Conservation (phyloP, 129 eudicot genomes). For the sunflower (Helianthus annuus) region DNA sequence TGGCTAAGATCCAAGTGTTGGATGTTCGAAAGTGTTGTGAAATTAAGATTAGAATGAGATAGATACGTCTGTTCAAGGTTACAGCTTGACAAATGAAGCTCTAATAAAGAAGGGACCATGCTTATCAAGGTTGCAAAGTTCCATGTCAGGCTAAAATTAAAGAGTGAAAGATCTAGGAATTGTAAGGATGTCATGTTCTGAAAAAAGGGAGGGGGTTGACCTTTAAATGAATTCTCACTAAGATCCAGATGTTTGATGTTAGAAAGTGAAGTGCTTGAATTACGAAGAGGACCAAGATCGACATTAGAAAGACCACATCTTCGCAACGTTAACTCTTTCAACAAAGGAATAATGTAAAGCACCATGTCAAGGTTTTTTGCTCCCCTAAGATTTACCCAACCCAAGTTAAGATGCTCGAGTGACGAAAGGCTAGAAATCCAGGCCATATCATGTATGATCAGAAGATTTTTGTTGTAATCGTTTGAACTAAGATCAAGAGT, state of each 20-base stretch:
- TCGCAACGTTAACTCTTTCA: background rate
- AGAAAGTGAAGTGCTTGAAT: background rate
- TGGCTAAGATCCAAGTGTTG: background rate
- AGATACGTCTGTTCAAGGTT: background rate
- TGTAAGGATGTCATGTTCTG: constrained; percentile 1
- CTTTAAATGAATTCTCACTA: background rate
- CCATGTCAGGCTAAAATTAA: background rate
- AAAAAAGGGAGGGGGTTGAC: background rate
- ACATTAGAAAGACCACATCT: background rate
- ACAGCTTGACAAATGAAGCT: background rate
- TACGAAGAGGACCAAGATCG: background rate
- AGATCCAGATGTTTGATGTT: constrained; percentile 2
- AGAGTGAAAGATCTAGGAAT: background rate
- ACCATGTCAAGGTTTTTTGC: background rate
- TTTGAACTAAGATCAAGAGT: background rate
- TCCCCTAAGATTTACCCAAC: background rate
- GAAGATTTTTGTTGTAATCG: no score
- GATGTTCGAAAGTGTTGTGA: background rate
- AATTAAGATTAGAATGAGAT: background rate
- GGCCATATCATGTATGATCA: background rate
- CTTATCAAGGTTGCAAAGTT: background rate
- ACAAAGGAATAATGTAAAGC: constrained; percentile 10
- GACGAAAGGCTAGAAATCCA: background rate
- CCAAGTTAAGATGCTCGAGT: background rate
- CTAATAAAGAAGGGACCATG: background rate